phyloP scores from a whole-genome alignment of 2,329 filamentous ascomycete species.

The Cytospora piceae region DNA sequence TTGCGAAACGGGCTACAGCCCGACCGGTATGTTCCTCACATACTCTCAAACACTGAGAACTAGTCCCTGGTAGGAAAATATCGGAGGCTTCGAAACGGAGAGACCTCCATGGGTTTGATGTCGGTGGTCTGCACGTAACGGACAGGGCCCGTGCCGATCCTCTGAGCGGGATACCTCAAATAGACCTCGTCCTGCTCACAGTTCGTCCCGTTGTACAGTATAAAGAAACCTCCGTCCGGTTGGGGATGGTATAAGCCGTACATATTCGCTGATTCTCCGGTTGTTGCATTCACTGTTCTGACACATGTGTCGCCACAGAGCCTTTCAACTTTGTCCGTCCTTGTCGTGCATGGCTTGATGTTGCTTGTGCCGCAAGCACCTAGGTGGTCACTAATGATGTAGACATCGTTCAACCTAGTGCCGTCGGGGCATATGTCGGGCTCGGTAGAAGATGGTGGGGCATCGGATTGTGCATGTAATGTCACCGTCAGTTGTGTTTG shows the following conservation, averaged over 20 bases:
- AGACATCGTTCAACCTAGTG: constrained; percentile 1
- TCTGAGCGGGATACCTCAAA: constrained; percentile 2
- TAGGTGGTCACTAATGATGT: constrained; percentile 4
- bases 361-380: neutral
- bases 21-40: neutral
- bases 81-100: constrained; percentile 1
- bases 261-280: neutral
- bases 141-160: constrained; percentile 7
- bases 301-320: constrained; percentile 11
- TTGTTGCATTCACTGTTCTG: neutral
- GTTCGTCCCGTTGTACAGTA: constrained; percentile 7
- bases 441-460: neutral
- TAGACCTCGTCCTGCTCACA: constrained; percentile 6
- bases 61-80: neutral
- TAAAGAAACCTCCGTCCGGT: neutral
- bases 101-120: constrained; percentile 1
- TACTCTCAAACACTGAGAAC: too few species aligned
- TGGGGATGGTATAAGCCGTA: constrained; percentile 12
- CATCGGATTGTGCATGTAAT: neutral
- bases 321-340: constrained; percentile 1
- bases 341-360: neutral
- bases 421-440: neutral
- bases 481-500: neutral
- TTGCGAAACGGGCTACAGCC: neutral
- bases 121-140: neutral